phyloP scores from a whole-genome alignment of 1,284 basidiomycete species.

The Ustilago esculenta region DNA sequence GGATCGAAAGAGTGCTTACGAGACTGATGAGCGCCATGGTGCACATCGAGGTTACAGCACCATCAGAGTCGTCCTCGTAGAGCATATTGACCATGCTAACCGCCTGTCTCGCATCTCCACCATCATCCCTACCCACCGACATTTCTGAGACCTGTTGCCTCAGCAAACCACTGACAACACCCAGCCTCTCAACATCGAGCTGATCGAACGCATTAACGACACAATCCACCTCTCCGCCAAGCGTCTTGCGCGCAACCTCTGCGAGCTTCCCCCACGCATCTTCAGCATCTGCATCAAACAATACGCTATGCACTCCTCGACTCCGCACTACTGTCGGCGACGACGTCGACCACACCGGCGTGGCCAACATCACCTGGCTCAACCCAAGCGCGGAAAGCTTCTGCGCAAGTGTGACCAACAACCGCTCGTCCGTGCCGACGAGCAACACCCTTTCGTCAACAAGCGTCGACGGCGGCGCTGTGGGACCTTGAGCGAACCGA shows the following conservation, averaged over 20 bases:
- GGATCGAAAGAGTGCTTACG: neutral
- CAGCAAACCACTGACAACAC: slow-evolving; percentile 5
- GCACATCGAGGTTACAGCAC: neutral
- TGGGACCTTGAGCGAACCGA: neutral
- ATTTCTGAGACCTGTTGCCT: slow-evolving; percentile 12
- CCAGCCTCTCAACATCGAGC: neutral
- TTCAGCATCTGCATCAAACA: neutral
- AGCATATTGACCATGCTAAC: slow-evolving; percentile 13
- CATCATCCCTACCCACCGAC: too few species aligned
- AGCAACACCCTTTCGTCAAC: slow-evolving; percentile 20
- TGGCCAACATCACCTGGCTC: slow-evolving; percentile 6
- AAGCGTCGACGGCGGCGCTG: slow-evolving; percentile 7
- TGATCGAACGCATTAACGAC: slow-evolving; percentile 18
- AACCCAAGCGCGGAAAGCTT: slow-evolving; percentile 8
- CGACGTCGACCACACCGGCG: neutral
- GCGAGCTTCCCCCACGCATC: neutral
- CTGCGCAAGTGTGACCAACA: slow-evolving; percentile 7
- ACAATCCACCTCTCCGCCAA: slow-evolving; percentile 14
- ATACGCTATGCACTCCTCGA: neutral
- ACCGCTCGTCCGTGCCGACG: slow-evolving; percentile 11
- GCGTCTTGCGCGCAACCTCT: neutral
- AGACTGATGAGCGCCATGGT: slow-evolving; percentile 8
- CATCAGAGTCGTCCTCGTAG: slow-evolving; percentile 1
- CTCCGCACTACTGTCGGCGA: neutral
- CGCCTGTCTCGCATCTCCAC: neutral